A percentile compares a stretch with the other conserved stretches of the same genome.
Evolutionary conservation across 495 filamentous ascomycete genomes (phyloP).

Genomic region (Neurospora hispaniola): DNA sequence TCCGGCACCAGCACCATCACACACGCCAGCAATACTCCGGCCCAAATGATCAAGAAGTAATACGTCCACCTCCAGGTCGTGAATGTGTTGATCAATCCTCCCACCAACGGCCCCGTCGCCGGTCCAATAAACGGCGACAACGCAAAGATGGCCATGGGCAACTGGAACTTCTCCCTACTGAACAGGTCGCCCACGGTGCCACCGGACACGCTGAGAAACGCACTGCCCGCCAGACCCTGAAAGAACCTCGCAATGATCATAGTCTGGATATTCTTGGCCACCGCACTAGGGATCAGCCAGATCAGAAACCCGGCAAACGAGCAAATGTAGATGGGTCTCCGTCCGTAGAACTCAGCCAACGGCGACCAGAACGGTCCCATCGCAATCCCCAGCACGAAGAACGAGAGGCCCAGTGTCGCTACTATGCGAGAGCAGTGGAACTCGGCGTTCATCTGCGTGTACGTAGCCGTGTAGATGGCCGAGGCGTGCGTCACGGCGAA

Average conservation of each 20-base stretch:
- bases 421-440: conserved; percentile 59
- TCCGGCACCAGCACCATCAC: conserved; percentile 75
- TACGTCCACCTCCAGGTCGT: conserved; percentile 84
- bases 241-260: conserved; percentile 79
- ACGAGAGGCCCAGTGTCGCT: conserved; percentile 68
- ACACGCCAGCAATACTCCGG: conserved; percentile 45
- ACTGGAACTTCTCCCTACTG: conserved; percentile 56
- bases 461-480: conserved; percentile 81
- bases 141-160: conserved; percentile 56
- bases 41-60: conserved; percentile 77
- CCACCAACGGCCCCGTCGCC: conserved; percentile 45
- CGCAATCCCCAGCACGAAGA: conserved; percentile 68
- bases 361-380: conserved; percentile 60
- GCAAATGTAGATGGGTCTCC: conserved; percentile 69
- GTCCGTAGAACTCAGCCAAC: conserved; percentile 73
- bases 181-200: conserved; percentile 91
- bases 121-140: conserved; percentile 69
- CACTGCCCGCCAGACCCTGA: conserved; percentile 72
- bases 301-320: conserved; percentile 74
- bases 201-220: conserved; percentile 83
- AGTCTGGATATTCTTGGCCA: conserved; percentile 73
- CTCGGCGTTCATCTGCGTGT: conserved; percentile 68
- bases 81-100: conserved; percentile 60
- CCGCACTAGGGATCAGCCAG: conserved; percentile 80
- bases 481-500: conserved; percentile 88